Evolutionary conservation across 768 basidiomycete genomes (phyloP), one percentile per base, ranked within the genome.

Genomic region (Boletellus emodensis): DNA sequence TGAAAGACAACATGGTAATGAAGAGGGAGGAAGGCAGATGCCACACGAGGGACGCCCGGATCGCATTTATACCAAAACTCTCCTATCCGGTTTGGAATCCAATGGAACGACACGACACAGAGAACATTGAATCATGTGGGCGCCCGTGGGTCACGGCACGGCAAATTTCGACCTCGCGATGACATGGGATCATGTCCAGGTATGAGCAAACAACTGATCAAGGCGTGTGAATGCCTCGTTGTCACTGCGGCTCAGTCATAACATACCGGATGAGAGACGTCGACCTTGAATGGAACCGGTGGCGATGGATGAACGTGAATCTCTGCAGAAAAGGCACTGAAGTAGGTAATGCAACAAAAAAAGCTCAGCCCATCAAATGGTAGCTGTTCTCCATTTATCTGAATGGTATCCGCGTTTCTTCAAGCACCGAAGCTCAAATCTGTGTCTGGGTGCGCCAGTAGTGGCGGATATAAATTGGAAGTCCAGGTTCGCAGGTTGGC

Each of bases 1-100:
- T 33, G 32, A 43, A 55, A 18, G 42, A 39, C 14, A 65, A 33
- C 65, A 69, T 68, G 10, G 33, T 18, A 14, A 22, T 22, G 14
- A 28, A 11, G 2, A 48, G 20, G 30, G 35, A 13, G 10, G 36
- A 38, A 26, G 17, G 34, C 28, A n/a, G 40, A 41, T 45, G n/a
- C 5, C 30, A 13, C 34, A 48, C 15, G 15, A 30, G 1, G 28
- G n/a, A 11, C 34, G 6, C 32, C 30, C 9, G 15, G 14, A 11
- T 20, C n/a, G 17, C 56, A 60, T 61, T 61, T 57, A 61, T 51
- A 9, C 40, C 3, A 9, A 14, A 11, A 24, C 11, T 18, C 40
- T 5, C 28, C 24, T 7, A 10, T 46, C 33, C 34, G 30, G 18
- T 28, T 40, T 38, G 22, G 36, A 35, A 40, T 37, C 17, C 26